These are phyloP conservation scores for Rutstroemia sp. DNA, from an alignment of 2,329 filamentous ascomycete species.

Conservation along the genomic window DNA sequence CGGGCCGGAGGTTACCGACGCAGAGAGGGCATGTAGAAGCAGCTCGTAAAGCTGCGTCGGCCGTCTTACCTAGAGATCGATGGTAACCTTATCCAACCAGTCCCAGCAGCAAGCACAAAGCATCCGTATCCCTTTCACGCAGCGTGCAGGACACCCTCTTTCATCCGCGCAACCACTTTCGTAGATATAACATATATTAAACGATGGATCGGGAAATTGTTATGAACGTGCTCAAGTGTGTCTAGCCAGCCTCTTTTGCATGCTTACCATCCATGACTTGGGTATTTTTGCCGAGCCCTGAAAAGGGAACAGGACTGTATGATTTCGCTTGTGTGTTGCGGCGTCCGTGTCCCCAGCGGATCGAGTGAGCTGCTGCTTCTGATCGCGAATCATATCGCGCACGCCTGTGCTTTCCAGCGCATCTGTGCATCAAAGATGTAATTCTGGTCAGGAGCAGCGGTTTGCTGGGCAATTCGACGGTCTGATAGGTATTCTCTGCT, in stretches of 20 bases:
- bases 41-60: not conserved
- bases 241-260: conserved; percentile 10
- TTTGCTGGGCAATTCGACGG: too few relatives aligned
- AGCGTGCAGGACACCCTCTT: too few relatives aligned
- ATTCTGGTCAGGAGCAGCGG: too few relatives aligned
- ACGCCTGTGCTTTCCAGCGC: not conserved
- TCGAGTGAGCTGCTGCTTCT: not conserved
- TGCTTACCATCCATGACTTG: not conserved
- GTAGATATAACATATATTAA: conserved; percentile 1
- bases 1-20: conserved; percentile 5
- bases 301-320: not conserved
- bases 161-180: too few relatives aligned
- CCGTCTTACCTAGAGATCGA: not conserved
- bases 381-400: not conserved
- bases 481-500: too few relatives aligned
- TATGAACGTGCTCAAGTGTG: conserved; percentile 5
- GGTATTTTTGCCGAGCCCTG: not conserved
- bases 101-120: not conserved
- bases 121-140: too few relatives aligned
- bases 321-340: conserved; percentile 3
- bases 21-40: not conserved
- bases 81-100: not conserved
- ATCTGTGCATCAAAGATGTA: not conserved
- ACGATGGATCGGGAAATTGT: not conserved
- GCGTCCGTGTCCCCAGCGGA: not conserved